Percentiles rank a stretch among this genome's conserved stretches.
Conservation (phyloP, 805 yeast species). For the Zygosaccharomyces pseudorouxii region DNA sequence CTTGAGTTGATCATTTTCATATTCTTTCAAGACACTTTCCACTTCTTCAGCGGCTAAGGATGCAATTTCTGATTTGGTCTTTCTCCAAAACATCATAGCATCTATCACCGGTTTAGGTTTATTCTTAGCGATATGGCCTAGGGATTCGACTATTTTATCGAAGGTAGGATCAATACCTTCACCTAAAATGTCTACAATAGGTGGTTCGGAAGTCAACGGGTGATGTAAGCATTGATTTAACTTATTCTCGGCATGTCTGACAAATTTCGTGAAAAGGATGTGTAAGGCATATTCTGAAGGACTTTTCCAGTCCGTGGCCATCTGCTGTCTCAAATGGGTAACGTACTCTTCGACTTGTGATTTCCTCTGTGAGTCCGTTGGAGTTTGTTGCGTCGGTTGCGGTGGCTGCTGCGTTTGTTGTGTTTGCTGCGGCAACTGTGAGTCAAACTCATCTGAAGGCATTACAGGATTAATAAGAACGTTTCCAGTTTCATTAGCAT, state of each 20-base stretch:
- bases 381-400: conserved; percentile 5
- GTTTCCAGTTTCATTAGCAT: not conserved
- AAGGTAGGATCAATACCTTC: conserved; percentile 84
- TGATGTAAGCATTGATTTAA: conserved; percentile 64
- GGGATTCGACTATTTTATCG: conserved; percentile 77
- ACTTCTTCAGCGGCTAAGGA: conserved; percentile 53
- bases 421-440: conserved; percentile 1
- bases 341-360: conserved; percentile 27
- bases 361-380: conserved; percentile 14
- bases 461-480: conserved; percentile 1
- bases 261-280: conserved; percentile 91
- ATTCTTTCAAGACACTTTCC: conserved; percentile 40
- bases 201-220: conserved; percentile 62
- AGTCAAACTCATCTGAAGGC: not conserved
- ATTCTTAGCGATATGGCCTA: conserved; percentile 85
- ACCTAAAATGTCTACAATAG: conserved; percentile 68
- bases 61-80: conserved; percentile 85
- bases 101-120: conserved; percentile 96
- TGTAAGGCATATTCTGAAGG: conserved; percentile 91
- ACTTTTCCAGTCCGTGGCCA: conserved; percentile 55
- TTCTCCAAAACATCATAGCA: conserved; percentile 97
- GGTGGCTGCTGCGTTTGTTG: conserved; percentile 1
- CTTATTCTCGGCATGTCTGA: conserved; percentile 87
- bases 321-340: conserved; percentile 33
- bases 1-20: conserved; percentile 25